Percentiles rank a stretch among this genome's conserved stretches.
These are phyloP conservation scores for Rasamsonia emersonii DNA, from an alignment of 2,329 filamentous ascomycete genomes.

Conservation along the genomic window DNA sequence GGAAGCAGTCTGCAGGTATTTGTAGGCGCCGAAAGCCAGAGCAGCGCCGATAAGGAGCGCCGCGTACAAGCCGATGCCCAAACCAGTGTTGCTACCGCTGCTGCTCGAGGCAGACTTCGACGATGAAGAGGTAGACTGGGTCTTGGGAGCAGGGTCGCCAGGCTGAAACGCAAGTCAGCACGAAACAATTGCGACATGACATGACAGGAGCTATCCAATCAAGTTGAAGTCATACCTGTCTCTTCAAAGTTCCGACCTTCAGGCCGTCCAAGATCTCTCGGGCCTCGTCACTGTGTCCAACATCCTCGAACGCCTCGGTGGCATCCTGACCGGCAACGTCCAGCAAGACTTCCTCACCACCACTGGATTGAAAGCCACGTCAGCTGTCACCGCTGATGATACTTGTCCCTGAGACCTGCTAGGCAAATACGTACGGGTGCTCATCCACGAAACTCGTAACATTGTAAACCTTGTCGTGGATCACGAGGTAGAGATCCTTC, in stretches of 20 bases:
- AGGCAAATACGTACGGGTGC: slow-evolving; percentile 62
- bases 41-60: slow-evolving; percentile 69
- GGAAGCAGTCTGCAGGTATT: slow-evolving; percentile 58
- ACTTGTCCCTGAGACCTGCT: no score
- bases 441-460: slow-evolving; percentile 84
- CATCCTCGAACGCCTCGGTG: slow-evolving; percentile 97
- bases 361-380: slow-evolving; percentile 45
- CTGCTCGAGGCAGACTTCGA: slow-evolving; percentile 36
- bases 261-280: slow-evolving; percentile 81
- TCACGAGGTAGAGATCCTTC: slow-evolving; percentile 82
- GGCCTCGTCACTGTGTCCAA: slow-evolving; percentile 97
- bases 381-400: slow-evolving; percentile 5
- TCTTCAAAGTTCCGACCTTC: slow-evolving; percentile 68
- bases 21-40: slow-evolving; percentile 71
- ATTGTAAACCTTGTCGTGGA: slow-evolving; percentile 97
- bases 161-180: slow-evolving; percentile 34
- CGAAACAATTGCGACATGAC: slow-evolving; percentile 3
- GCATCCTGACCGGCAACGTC: slow-evolving; percentile 94
- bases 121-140: slow-evolving; percentile 42
- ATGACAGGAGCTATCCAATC: neutral
- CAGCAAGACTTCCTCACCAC: slow-evolving; percentile 95
- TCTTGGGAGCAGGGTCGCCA: slow-evolving; percentile 69
- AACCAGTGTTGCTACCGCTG: slow-evolving; percentile 27
- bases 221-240: slow-evolving; percentile 55
- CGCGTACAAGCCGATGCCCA: slow-evolving; percentile 75